These are phyloP conservation scores for Tuber umbilicatum DNA, from an alignment of 495 filamentous ascomycete species.

Conservation along the genomic window DNA sequence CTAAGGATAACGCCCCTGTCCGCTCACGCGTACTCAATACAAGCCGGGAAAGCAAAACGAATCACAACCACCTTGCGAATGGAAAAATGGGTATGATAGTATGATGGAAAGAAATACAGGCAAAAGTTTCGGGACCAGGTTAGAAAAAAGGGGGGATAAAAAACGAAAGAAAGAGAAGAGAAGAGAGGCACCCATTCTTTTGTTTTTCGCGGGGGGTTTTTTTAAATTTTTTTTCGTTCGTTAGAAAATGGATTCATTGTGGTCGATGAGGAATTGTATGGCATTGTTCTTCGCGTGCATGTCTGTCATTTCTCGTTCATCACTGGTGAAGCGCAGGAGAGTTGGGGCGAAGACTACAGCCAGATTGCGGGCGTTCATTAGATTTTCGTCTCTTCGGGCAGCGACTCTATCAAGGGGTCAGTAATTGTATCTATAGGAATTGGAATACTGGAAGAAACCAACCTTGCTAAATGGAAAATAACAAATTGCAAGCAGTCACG, in stretches of 20 bases:
- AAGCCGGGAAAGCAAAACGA: slow-evolving; percentile 16
- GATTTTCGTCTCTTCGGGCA: slow-evolving; percentile 69
- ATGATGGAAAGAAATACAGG: neutral
- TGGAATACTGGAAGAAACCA: slow-evolving; percentile 3
- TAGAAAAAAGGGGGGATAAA: slow-evolving; percentile 21
- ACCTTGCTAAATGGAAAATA: slow-evolving; percentile 74
- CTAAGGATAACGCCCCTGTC: slow-evolving; percentile 36
- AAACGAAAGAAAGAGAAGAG: neutral
- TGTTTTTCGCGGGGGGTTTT: neutral
- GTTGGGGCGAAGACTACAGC: slow-evolving; percentile 98
- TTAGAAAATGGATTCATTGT: slow-evolving; percentile 69
- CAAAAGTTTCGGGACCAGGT: neutral
- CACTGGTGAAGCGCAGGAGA: slow-evolving; percentile 79
- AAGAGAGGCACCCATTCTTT: neutral
- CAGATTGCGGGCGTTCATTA: slow-evolving; percentile 90
- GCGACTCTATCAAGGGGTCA: slow-evolving; percentile 57
- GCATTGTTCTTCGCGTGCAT: slow-evolving; percentile 86
- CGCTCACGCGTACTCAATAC: slow-evolving; percentile 32
- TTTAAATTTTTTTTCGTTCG: slow-evolving; percentile 10
- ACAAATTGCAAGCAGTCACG: slow-evolving; percentile 86
- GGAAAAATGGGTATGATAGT: neutral
- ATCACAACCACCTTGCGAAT: neutral
- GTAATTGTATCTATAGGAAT: neutral
- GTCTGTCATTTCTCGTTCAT: slow-evolving; percentile 92
- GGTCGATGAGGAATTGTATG: slow-evolving; percentile 83